A percentile compares a stretch with the other conserved stretches of the same genome.
Evolutionary conservation across 2,329 filamentous ascomycete genomes (phyloP).

Genomic region (Penicillium olsonii): DNA sequence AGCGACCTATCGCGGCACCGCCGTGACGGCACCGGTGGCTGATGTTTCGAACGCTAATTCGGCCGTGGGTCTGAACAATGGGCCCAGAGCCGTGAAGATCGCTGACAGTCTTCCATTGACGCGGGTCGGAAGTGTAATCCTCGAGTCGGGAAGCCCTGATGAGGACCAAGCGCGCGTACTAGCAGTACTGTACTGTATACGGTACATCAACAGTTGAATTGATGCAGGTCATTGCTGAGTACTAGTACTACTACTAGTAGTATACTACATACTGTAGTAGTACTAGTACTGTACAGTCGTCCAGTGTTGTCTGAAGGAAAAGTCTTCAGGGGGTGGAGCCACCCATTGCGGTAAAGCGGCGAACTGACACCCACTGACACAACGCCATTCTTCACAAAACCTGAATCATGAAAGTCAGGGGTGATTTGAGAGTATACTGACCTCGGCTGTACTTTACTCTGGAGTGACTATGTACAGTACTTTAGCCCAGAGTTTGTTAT

Average conservation of each 20-base stretch:
- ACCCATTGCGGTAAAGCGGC: neutral
- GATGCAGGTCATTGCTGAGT: too few relatives aligned
- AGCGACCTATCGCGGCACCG: conserved; percentile 3
- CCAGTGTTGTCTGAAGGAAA: too few relatives aligned
- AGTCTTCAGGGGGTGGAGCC: neutral
- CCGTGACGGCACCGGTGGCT: neutral
- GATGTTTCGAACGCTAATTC: neutral
- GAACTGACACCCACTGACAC: neutral
- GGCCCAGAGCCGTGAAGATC: conserved; percentile 1
- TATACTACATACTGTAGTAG: too few relatives aligned
- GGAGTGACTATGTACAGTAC: too few relatives aligned
- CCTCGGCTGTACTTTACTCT: too few relatives aligned
- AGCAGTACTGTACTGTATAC: too few relatives aligned
- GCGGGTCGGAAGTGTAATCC: neutral
- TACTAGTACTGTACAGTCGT: too few relatives aligned
- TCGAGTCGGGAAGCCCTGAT: neutral
- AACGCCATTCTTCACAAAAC: conserved; percentile 2
- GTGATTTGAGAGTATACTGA: too few relatives aligned
- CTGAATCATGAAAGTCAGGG: neutral
- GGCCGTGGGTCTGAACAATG: neutral
- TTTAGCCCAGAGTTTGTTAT: too few relatives aligned
- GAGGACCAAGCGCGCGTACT: conserved; percentile 7
- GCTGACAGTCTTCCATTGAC: neutral
- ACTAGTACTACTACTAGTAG: too few relatives aligned
- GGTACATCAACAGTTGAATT: too few relatives aligned